Base-by-base conservation (phyloP, 495 filamentous ascomycete species). In the Hyaloscypha finlandica region DNA sequence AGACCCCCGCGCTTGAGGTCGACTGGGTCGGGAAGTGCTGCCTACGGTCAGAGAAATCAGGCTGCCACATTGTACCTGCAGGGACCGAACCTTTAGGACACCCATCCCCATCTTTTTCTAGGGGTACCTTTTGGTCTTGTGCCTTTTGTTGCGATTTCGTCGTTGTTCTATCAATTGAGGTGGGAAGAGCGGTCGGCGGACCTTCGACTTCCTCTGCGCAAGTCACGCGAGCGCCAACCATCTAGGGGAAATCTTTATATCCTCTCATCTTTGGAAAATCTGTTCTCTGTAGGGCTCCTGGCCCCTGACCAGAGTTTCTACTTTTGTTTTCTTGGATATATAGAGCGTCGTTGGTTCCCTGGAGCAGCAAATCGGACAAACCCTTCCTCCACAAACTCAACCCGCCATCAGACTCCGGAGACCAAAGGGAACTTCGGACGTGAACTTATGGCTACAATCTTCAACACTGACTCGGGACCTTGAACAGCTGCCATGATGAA, bases 401-500 rank as follows among this genome's bases (percentile, higher is more conserved):
- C 42, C 42, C 4, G 16, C 42, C 16, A 48, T 48, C 42, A 48
- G 16, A 48, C 16, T 12, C 22, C 42, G 11, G 31, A 14, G 48
- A 54, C 16, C 52, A 8, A 14, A 37, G 22, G 19, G 6, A 33
- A 6, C 45, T n/a, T 45, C 12, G 25, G 29, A 52, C 20, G 56
- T n/a, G 51, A 6, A 6, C 51, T 57, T 56, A 72, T 72, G 70
- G 67, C 64, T 57, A 55, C 31, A 42, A 30, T 48, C 56, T 42
- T 53, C 22, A 42, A n/a, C 8, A 3, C 32, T 25, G 32, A 6
- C 35, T 6, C 45, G 12, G 35, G 25, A 57, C 16, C 57, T 57
- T 48, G 32, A 22, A 30, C 19, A 20, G 39, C 32, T 39, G 56
- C 60, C 33, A 71, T 52, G 39, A 75, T 75, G 84, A 85, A 78